These are phyloP conservation scores for Pestalotiopsis sp. DNA, from an alignment of 2,329 filamentous ascomycete species.

Conservation along the genomic window DNA sequence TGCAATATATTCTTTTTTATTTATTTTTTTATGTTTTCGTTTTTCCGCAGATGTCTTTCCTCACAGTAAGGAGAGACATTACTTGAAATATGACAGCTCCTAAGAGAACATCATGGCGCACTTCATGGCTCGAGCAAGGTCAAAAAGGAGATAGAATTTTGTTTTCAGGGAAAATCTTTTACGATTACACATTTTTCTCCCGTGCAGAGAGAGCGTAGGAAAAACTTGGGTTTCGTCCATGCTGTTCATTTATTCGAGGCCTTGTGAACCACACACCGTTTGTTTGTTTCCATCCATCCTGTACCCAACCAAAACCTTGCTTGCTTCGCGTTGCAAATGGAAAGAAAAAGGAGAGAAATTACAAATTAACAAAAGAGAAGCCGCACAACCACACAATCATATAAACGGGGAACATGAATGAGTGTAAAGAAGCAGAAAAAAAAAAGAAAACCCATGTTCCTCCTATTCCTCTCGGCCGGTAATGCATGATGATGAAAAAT, in stretches of 20 bases:
- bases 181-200: neutral
- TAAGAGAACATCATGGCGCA: no score
- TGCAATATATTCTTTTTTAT: no score
- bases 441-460: neutral
- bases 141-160: neutral
- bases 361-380: neutral
- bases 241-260: neutral
- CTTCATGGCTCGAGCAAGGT: no score
- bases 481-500: no score
- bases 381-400: neutral
- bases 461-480: neutral
- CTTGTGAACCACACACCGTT: neutral
- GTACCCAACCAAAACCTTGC: neutral
- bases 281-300: neutral
- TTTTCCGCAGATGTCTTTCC: no score
- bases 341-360: neutral
- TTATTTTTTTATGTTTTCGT: no score
- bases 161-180: neutral
- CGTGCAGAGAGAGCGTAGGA: neutral
- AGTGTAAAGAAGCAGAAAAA: neutral
- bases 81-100: no score
- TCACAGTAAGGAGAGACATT: no score
- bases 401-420: neutral
- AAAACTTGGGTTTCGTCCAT: neutral
- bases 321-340: neutral